Percentiles rank a stretch among this genome's conserved stretches.
Evolutionary conservation across 225 moss, liverwort and hornwort species (phyloP).

Genomic region (Polytrichum commune): DNA sequence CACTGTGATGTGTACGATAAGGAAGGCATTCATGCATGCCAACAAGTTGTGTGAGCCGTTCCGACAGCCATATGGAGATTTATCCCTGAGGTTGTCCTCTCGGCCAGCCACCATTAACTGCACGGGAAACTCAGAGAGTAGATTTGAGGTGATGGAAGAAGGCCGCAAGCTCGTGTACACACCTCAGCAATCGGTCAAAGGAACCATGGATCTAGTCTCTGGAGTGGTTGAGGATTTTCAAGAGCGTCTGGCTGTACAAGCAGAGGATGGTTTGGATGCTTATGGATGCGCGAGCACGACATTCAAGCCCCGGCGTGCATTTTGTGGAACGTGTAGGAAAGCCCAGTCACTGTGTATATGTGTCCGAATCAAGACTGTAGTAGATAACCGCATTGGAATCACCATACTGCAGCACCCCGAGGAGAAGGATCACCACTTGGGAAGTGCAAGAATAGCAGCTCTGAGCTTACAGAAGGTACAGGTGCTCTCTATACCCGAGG

Average conservation of each 20-base stretch:
- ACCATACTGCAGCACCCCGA: slow-evolving; percentile 85
- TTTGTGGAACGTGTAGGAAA: slow-evolving; percentile 73
- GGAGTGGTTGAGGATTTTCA: slow-evolving; percentile 12
- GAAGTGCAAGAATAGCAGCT: slow-evolving; percentile 78
- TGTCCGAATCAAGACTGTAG: slow-evolving; percentile 58
- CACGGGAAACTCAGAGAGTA: slow-evolving; percentile 4
- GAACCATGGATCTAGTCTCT: background rate
- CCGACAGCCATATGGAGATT: slow-evolving; percentile 7
- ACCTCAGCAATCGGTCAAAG: slow-evolving; percentile 1
- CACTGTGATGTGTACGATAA: slow-evolving; percentile 23
- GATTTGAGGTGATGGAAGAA: slow-evolving; percentile 7
- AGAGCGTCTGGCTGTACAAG: background rate
- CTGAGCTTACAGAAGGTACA: slow-evolving; percentile 66
- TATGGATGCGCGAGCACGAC: slow-evolving; percentile 38
- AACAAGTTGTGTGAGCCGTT: slow-evolving; percentile 2
- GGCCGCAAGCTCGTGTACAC: slow-evolving; percentile 33
- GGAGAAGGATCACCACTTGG: slow-evolving; percentile 84
- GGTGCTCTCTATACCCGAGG: slow-evolving; percentile 66
- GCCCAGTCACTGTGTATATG: slow-evolving; percentile 82
- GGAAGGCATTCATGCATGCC: slow-evolving; percentile 14
- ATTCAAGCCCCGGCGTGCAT: slow-evolving; percentile 52
- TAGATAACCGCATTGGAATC: slow-evolving; percentile 67
- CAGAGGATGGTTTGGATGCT: slow-evolving; percentile 6
- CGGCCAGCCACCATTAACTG: background rate
- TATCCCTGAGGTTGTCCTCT: slow-evolving; percentile 16